Evolutionary conservation across 1,284 basidiomycete genomes (phyloP).

Genomic region (Fistulinella staudtii): DNA sequence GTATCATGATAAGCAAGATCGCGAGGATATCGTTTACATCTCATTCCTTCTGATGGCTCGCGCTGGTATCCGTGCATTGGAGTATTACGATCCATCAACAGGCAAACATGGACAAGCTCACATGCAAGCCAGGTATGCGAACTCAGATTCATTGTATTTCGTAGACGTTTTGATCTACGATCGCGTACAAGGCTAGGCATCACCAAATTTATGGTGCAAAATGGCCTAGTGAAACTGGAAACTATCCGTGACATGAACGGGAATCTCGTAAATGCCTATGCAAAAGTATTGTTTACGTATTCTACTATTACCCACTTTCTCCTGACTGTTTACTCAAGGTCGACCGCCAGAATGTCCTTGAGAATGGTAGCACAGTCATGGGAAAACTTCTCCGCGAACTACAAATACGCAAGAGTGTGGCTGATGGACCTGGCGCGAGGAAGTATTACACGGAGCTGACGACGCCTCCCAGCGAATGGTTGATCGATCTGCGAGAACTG

Average conservation of each 20-base stretch:
- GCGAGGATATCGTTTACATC: conserved; percentile 75
- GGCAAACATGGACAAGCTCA: conserved; percentile 89
- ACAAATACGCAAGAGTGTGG: conserved; percentile 80
- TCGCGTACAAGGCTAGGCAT: conserved; percentile 64
- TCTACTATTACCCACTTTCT: neutral
- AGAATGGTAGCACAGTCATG: conserved; percentile 58
- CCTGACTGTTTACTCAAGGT: conserved; percentile 41
- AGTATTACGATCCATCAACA: conserved; percentile 77
- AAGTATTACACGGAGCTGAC: conserved; percentile 74
- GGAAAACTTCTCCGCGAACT: conserved; percentile 73
- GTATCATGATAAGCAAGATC: conserved; percentile 64
- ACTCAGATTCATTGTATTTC: neutral
- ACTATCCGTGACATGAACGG: conserved; percentile 57
- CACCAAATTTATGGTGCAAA: conserved; percentile 69
- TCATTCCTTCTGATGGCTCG: conserved; percentile 83
- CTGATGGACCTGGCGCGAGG: conserved; percentile 72
- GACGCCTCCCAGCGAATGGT: conserved; percentile 66
- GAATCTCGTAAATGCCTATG: conserved; percentile 62
- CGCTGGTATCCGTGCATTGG: conserved; percentile 74
- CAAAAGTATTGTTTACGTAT: conserved; percentile 47
- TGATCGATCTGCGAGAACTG: conserved; percentile 68
- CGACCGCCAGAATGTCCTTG: conserved; percentile 63
- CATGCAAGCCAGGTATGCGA: conserved; percentile 75
- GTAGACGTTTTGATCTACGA: neutral
- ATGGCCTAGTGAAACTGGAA: conserved; percentile 68